Base-by-base conservation (phyloP, 768 basidiomycete species). In the Lentinula lateritia region DNA sequence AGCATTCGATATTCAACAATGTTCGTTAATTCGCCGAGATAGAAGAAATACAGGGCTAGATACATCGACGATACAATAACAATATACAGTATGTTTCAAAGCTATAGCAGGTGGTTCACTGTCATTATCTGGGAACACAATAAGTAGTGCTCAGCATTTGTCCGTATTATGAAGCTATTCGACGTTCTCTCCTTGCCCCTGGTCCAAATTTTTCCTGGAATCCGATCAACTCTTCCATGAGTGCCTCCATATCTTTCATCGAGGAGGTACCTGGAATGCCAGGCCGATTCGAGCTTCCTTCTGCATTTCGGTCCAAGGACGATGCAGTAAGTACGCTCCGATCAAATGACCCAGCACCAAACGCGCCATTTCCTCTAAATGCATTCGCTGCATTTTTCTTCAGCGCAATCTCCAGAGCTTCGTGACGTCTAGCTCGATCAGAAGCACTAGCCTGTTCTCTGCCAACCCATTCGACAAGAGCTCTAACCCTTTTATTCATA, bases 401-500 rank as follows among this genome's bases (percentile, higher is more conserved):
- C 70, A 66, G 90, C 2, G 82, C 79, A 50, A 79, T 83, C 61
- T 85, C 83, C 63, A 93, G 70, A 2, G 90, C 87, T 52, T 88
- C 86, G 65, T 81, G 80, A 63, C 91, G 76, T 65, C 90, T 80
- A 34, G 79, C 80, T 46, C 92, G 83, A 69, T 92, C 92, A 41
- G 82, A 77, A 9, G 88, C 88, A 65, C 79, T 84, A 7, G 88
- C 90, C 72, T 93, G 91, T 69, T 93, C 90, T 61, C 93, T 79
- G 34, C 89, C 91, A n/a, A 97, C 93, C 87, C 92, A 98, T 68
- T 97, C 95, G 18, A 96, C 85, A 52, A 98, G 80, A 46, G 89
- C 85, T 39, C 92, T 81, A 23, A 96, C 92, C 28, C 96, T 87
- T 76, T 97, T 97, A 73, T 93, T 92, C 93, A 98, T 96, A 72